Conservation (phyloP, 2,329 filamentous ascomycete species). For the Ophiocordyceps sinensis region DNA sequence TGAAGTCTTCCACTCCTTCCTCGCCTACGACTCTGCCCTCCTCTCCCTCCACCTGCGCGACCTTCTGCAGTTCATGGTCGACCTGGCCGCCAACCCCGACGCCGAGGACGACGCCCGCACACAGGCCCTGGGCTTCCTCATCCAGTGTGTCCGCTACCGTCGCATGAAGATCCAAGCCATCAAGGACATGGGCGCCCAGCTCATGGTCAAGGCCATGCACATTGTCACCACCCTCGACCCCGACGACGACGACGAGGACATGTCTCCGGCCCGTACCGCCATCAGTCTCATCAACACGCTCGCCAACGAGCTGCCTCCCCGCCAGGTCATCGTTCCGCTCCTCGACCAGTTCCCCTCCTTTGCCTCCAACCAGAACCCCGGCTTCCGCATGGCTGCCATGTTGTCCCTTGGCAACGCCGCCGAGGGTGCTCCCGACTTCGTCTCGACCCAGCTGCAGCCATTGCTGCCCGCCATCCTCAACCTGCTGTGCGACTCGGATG, state of each 20-base stretch:
- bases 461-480: conserved; percentile 76
- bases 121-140: conserved; percentile 85
- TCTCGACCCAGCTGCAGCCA: conserved; percentile 77
- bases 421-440: conserved; percentile 93
- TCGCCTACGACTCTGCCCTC: conserved; percentile 77
- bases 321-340: conserved; percentile 85
- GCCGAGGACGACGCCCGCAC: conserved; percentile 74
- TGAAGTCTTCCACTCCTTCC: conserved; percentile 90
- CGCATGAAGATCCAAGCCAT: conserved; percentile 92
- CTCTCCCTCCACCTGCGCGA: conserved; percentile 79
- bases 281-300: conserved; percentile 81
- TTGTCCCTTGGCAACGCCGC: conserved; percentile 86
- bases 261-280: conserved; percentile 69
- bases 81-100: conserved; percentile 61
- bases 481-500: conserved; percentile 71
- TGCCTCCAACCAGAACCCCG: conserved; percentile 57
- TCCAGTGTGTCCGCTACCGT: conserved; percentile 81
- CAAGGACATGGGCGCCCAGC: conserved; percentile 65
- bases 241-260: conserved; percentile 61
- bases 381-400: conserved; percentile 80
- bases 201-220: conserved; percentile 77
- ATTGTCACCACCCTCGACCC: conserved; percentile 82
- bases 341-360: conserved; percentile 76
- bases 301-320: conserved; percentile 75
- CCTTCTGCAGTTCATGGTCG: conserved; percentile 85